A percentile compares a stretch with the other conserved stretches of the same genome.
Conservation (phyloP, 2,329 filamentous ascomycete species). For the Graphium sp. region DNA sequence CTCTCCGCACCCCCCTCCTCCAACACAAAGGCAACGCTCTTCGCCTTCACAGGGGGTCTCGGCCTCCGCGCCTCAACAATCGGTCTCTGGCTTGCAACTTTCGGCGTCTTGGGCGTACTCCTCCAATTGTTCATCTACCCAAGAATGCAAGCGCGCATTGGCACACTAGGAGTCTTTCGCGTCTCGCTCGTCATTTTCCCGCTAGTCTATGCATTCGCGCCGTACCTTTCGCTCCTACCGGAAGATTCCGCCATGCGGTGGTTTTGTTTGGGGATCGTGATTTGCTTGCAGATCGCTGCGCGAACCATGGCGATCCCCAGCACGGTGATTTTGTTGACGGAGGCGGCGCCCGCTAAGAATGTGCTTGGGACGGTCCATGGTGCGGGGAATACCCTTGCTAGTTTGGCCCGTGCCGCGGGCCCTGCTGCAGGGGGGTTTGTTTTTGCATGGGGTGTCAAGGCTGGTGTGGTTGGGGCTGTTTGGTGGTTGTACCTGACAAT, state of each 20-base stretch:
- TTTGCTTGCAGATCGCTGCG: conserved; percentile 42
- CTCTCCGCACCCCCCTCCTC: conserved; percentile 36
- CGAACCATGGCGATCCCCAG: conserved; percentile 34
- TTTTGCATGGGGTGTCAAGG: conserved; percentile 11
- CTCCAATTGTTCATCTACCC: conserved; percentile 47
- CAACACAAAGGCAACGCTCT: conserved; percentile 16
- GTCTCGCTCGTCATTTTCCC: conserved; percentile 41
- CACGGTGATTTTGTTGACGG: conserved; percentile 20
- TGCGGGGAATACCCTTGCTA: conserved; percentile 11
- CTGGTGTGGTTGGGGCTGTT: conserved; percentile 11
- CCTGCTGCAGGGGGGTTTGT: conserved; percentile 12
- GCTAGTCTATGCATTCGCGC: conserved; percentile 37
- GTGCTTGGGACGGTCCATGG: conserved; percentile 20
- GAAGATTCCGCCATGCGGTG: conserved; percentile 25
- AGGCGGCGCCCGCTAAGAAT: conserved; percentile 15
- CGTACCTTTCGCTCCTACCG: conserved; percentile 40
- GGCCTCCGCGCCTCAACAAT: conserved; percentile 17
- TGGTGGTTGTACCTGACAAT: conserved; percentile 13
- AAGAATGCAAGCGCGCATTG: conserved; percentile 35
- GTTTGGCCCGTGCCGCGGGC: conserved; percentile 12
- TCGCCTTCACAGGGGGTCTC: conserved; percentile 41
- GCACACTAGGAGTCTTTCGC: conserved; percentile 40
- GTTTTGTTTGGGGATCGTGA: conserved; percentile 34
- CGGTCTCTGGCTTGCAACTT: conserved; percentile 31
- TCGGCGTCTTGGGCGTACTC: conserved; percentile 42